A percentile compares a stretch with the other conserved stretches of the same genome.
Conservation (phyloP, 2,329 filamentous ascomycete genomes). For the Pseudogymnoascus sp. region DNA sequence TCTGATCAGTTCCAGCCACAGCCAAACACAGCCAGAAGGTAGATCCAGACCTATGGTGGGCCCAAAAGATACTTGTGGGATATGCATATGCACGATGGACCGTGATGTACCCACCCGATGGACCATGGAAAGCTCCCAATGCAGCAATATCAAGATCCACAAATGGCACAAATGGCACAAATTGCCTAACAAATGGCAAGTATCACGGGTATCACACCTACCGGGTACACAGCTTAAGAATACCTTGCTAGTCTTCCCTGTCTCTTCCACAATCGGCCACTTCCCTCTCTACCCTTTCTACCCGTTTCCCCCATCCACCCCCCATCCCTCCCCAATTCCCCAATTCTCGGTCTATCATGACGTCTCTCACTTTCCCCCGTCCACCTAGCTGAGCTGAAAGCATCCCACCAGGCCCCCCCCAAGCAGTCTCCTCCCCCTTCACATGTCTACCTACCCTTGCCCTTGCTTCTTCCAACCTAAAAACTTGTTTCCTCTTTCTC, state of each 20-base stretch:
- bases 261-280: neutral
- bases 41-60: neutral
- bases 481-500: neutral
- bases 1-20: neutral
- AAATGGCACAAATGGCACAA: neutral
- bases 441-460: neutral
- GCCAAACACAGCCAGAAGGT: neutral
- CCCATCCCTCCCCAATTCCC: too few relatives aligned
- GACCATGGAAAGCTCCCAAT: neutral
- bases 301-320: neutral
- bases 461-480: neutral
- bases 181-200: too few relatives aligned
- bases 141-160: neutral
- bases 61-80: neutral
- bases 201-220: too few relatives aligned
- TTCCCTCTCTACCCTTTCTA: neutral
- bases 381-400: neutral
- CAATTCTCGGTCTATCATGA: neutral
- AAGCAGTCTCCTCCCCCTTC: neutral
- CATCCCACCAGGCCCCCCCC: neutral
- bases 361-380: neutral
- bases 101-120: neutral
- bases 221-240: neutral
- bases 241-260: neutral
- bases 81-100: neutral